Percentiles rank a stretch among this genome's conserved stretches.
Evolutionary conservation across 176 grass and related monocot genomes (phyloP).

Genomic region (Paspalum notatum): DNA sequence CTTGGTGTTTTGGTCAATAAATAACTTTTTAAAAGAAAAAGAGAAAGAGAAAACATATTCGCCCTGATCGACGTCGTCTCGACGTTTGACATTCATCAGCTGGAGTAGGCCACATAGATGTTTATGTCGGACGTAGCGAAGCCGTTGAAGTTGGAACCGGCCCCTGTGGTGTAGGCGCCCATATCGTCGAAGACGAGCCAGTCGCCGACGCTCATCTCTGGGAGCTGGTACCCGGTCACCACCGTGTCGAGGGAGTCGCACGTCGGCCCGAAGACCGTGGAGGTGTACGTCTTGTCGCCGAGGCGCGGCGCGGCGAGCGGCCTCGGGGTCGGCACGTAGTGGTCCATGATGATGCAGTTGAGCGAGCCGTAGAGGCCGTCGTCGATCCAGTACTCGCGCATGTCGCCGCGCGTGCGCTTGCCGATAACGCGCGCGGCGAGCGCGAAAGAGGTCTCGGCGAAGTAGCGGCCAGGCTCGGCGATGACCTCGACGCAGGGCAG

Average conservation of each 20-base stretch:
- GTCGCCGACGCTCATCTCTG: conserved; percentile 39
- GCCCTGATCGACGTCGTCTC: background rate
- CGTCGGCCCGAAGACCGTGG: conserved; percentile 46
- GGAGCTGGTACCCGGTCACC: conserved; percentile 36
- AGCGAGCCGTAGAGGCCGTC: conserved; percentile 50
- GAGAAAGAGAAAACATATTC: background rate
- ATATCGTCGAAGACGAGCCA: conserved; percentile 50
- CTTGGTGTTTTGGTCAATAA: background rate
- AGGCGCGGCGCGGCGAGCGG: background rate
- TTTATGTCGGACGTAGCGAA: conserved; percentile 32
- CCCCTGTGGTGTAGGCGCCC: conserved; percentile 35
- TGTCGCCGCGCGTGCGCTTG: conserved; percentile 35
- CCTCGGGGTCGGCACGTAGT: conserved; percentile 32
- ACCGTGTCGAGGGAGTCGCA: conserved; percentile 39
- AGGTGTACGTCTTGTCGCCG: conserved; percentile 19
- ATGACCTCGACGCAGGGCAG: conserved; percentile 35
- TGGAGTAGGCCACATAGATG: conserved; percentile 44
- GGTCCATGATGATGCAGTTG: conserved; percentile 37
- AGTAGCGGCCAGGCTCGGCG: conserved; percentile 40
- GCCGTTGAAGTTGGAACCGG: conserved; percentile 36
- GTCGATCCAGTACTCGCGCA: conserved; percentile 53
- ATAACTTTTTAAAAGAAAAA: too few species aligned
- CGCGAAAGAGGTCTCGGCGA: conserved; percentile 38
- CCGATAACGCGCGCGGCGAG: conserved; percentile 47
- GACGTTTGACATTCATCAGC: background rate